A percentile compares a stretch with the other conserved stretches of the same genome.
Evolutionary conservation across 2,329 filamentous ascomycete species (phyloP).

Genomic region (Phialophora chinensis): DNA sequence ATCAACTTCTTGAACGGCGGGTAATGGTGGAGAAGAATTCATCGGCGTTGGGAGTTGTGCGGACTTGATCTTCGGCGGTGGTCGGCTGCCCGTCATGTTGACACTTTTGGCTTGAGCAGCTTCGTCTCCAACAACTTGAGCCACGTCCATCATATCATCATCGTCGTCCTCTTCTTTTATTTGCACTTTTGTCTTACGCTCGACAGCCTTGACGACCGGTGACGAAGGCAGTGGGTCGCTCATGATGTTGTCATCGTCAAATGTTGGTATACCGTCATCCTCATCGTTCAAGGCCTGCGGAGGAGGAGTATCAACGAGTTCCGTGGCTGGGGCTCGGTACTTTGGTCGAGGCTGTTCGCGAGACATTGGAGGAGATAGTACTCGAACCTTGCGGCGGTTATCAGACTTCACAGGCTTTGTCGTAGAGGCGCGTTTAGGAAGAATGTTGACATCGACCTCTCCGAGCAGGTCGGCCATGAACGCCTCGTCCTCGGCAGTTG

Average conservation of each 20-base stretch:
- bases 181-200: slow-evolving; percentile 67
- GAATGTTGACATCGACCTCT: slow-evolving; percentile 81
- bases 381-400: slow-evolving; percentile 77
- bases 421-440: slow-evolving; percentile 60
- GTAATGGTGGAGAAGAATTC: slow-evolving; percentile 71
- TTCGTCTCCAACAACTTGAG: slow-evolving; percentile 72
- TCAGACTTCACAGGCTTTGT: slow-evolving; percentile 74
- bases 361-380: slow-evolving; percentile 74
- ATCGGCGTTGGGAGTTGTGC: slow-evolving; percentile 71
- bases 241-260: slow-evolving; percentile 80
- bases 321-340: slow-evolving; percentile 42
- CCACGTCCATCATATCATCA: slow-evolving; percentile 83
- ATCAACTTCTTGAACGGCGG: slow-evolving; percentile 70
- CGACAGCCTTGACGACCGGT: slow-evolving; percentile 77
- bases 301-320: slow-evolving; percentile 55
- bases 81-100: slow-evolving; percentile 82
- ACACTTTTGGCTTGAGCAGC: slow-evolving; percentile 67
- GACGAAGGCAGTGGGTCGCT: slow-evolving; percentile 87
- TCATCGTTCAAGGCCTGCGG: slow-evolving; percentile 53
- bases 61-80: slow-evolving; percentile 76
- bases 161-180: slow-evolving; percentile 74
- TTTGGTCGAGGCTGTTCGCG: slow-evolving; percentile 52
- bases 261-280: slow-evolving; percentile 61
- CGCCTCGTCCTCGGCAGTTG: slow-evolving; percentile 84
- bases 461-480: slow-evolving; percentile 85